phyloP scores from a whole-genome alignment of 129 eudicot genomes.

The Centella asiatica region DNA sequence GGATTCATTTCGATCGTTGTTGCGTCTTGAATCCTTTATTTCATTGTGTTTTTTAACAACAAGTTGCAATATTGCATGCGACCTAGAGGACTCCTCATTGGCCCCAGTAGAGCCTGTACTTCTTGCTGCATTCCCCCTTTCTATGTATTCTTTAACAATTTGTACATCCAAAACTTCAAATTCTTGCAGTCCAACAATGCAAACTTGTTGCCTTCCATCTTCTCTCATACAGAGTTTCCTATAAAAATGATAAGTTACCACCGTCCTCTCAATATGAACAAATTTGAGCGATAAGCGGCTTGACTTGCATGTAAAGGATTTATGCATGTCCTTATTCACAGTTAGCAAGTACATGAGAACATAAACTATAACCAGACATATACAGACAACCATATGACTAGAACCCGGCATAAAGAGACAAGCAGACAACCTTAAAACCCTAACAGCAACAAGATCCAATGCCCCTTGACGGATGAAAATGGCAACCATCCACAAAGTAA shows the following conservation, averaged over 20 bases:
- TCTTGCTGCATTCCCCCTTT: slow-evolving; percentile 76
- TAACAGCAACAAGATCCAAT: background rate
- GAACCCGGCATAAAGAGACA: background rate
- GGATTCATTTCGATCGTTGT: slow-evolving; percentile 53
- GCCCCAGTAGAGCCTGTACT: slow-evolving; percentile 98
- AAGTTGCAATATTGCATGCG: slow-evolving; percentile 87
- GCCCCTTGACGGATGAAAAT: no score
- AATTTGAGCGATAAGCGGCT: no score
- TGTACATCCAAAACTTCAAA: slow-evolving; percentile 97
- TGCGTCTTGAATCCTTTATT: slow-evolving; percentile 63
- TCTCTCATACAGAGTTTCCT: slow-evolving; percentile 97
- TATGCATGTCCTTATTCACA: no score
- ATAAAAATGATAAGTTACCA: slow-evolving; percentile 3
- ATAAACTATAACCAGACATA: no score
- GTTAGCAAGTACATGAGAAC: no score
- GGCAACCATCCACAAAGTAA: background rate
- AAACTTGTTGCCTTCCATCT: slow-evolving; percentile 94
- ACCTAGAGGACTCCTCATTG: slow-evolving; percentile 92
- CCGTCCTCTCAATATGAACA: background rate
- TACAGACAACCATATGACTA: no score
- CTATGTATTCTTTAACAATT: slow-evolving; percentile 86
- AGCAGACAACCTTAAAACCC: background rate
- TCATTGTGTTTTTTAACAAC: slow-evolving; percentile 76
- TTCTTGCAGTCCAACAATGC: slow-evolving; percentile 96
- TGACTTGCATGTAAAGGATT: no score